Evolutionary conservation across 148 eudicot genomes (phyloP), one percentile per base, ranked within the genome.

Genomic region (Fallopia convolvulus): DNA sequence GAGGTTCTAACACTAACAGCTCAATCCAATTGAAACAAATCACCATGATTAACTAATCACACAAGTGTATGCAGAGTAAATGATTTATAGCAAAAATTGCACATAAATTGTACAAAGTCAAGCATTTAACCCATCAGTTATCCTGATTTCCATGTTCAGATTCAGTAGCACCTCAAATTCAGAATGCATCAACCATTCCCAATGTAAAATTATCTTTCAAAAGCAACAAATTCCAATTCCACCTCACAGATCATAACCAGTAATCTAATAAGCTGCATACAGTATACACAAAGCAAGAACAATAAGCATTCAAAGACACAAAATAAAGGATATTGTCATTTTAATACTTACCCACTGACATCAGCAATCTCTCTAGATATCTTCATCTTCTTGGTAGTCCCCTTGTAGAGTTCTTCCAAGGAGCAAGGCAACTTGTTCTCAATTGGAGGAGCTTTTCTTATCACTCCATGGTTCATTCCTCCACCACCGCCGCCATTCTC

Each of bases 341-440:
- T 14, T 14, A n/a, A 70, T 30, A 63, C 86, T 47, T 88, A 93
- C 98, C 98, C 92, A 41, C 80, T 73, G 78, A 83, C 61, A 80
- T 93, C 93, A 66, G 80, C 50, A 70, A 93, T 83, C 23, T 88
- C 85, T 85, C 92, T 83, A 0, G 98, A 91, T 74, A 93, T 93
- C 90, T 88, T 93, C 95, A 93, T 93, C 86, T 93, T 93, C 87
- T 91, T 89, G 85, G 87, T 91, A 7, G 92, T 84, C 60, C 98
- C 98, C 30, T 83, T 87, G 63, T 77, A 93, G 78, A 93, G 86
- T 74, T 93, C 98, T 83, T 89, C 98, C 87, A 93, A 86, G 79
- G 88, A 91, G 86, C 98, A 93, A 49, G 82, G 78, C 83, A 93
- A 81, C 41, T 12, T 9, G 77, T 85, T 88, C 96, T 93, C 98